Conservation (phyloP, 768 basidiomycete genomes). For the Tylopilus balloui region DNA sequence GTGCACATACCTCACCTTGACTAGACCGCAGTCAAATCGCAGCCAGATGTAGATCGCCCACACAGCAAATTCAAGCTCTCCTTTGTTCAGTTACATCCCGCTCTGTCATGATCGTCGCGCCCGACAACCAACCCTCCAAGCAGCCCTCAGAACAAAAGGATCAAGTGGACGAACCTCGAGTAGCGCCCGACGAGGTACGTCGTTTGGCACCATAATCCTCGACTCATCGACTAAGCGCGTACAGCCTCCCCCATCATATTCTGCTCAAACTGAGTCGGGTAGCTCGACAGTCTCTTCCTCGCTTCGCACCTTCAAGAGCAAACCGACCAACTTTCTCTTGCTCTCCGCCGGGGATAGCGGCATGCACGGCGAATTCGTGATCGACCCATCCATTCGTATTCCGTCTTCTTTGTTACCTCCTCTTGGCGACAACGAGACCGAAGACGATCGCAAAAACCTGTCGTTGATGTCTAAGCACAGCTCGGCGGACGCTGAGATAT, state of each 20-base stretch:
- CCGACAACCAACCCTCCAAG: not conserved
- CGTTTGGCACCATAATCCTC: too few relatives aligned
- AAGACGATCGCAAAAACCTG: constrained; percentile 38
- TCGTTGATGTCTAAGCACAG: constrained; percentile 24
- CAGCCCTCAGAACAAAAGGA: too few relatives aligned
- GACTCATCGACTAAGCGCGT: too few relatives aligned
- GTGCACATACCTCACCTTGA: not conserved
- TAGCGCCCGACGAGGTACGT: too few relatives aligned
- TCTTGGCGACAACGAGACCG: constrained; percentile 33
- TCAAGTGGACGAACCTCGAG: too few relatives aligned
- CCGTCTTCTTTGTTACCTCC: constrained; percentile 39
- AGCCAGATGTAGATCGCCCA: not conserved
- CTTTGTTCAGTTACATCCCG: too few relatives aligned
- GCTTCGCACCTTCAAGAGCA: constrained; percentile 19
- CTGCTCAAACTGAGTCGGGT: too few relatives aligned
- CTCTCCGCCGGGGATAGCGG: constrained; percentile 3
- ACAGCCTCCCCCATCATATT: too few relatives aligned
- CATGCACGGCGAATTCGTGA: constrained; percentile 34
- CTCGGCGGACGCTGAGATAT: too few relatives aligned
- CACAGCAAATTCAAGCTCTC: too few relatives aligned
- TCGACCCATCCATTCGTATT: constrained; percentile 42
- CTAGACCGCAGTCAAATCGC: not conserved
- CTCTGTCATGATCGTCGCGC: constrained; percentile 4
- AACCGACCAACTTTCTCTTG: constrained; percentile 26
- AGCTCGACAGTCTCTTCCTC: not conserved